phyloP scores from a whole-genome alignment of 2,329 filamentous ascomycete species.

The Cercospora zeae-maydis region DNA sequence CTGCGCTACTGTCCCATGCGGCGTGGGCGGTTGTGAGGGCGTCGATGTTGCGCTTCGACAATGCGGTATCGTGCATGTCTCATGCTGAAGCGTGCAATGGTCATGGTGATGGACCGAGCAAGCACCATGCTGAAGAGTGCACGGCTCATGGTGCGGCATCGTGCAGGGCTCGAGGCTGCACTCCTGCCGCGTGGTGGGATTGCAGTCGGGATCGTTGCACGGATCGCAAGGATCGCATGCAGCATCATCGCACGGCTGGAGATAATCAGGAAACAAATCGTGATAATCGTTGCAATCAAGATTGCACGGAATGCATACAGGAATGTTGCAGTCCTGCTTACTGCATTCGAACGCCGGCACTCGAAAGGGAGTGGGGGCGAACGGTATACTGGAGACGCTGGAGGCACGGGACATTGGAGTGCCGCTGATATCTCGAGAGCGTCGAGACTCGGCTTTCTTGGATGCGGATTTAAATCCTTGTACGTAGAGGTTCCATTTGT shows the following conservation, averaged over 20 bases:
- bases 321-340: constrained; percentile 27
- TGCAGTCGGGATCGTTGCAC: constrained; percentile 25
- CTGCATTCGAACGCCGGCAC: constrained; percentile 24
- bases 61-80: constrained; percentile 22
- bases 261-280: constrained; percentile 16
- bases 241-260: constrained; percentile 21
- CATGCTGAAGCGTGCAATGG: neutral
- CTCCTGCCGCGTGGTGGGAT: constrained; percentile 17
- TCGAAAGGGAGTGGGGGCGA: constrained; percentile 13
- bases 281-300: constrained; percentile 25
- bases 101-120: neutral
- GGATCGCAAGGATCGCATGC: constrained; percentile 25
- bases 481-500: constrained; percentile 27
- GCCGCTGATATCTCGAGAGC: constrained; percentile 16
- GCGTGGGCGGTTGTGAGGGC: constrained; percentile 24
- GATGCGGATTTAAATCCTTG: constrained; percentile 26
- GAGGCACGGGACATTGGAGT: constrained; percentile 21
- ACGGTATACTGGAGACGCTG: constrained; percentile 17
- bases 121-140: constrained; percentile 8
- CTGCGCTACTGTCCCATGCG: constrained; percentile 12
- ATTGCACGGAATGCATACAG: constrained; percentile 27
- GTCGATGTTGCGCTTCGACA: constrained; percentile 23
- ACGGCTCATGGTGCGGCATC: constrained; percentile 11
- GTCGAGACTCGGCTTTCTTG: constrained; percentile 21
- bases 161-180: constrained; percentile 13